Evolutionary conservation across 2,329 filamentous ascomycete genomes (phyloP), one percentile per base, ranked within the genome.

Genomic region (Colletotrichum sp.): DNA sequence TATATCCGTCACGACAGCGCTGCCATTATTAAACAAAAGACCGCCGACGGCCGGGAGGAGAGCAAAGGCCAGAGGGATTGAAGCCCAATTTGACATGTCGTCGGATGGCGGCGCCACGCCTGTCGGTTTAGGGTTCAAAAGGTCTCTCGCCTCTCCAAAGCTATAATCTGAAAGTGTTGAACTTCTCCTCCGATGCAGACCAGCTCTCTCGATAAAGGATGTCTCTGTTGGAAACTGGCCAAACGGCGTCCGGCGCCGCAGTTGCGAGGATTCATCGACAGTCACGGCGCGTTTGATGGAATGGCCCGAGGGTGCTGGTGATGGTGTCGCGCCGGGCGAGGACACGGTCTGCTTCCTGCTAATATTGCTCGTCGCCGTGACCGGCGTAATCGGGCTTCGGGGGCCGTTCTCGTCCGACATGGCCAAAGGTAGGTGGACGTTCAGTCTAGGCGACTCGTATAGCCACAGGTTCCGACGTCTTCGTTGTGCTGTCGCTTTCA

Each of bases 1-100:
- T 33, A 98, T 84, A 82, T 98, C 96, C 1, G 95, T 98, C 69
- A 96, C 91, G 75, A 98, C 89, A 1, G 93, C 90, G 78, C 93
- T 93, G 15, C 96, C 96, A 84, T 98, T 94, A 74, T 94, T 90
- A 81, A 98, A 97, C 70, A 98, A 86, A 63, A 97, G 84, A 0
- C 96, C 96, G 1, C 92, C 95, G n/a, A 98, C 81, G 2, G 96
- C 95, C 5, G 96, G 96, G 16, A 98, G 85, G 62, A 98, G 88
- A 4, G 95, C 96, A 81, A 98, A 93, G 0, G 91, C 93, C 38
- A 98, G 85, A 1, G 96, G 95, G n/a, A 94, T 86, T 3, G 92
- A 94, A 75, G 97, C 92, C 90, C 95, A 95, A 74, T 92, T 88
- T 2, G 93, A 93, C 38, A 69, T 65, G 8, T 75, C 73, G 55